Percentiles rank a stretch among this genome's conserved stretches.
Evolutionary conservation across 2,329 filamentous ascomycete genomes (phyloP).

Genomic region (Pochonia chlamydosporia): DNA sequence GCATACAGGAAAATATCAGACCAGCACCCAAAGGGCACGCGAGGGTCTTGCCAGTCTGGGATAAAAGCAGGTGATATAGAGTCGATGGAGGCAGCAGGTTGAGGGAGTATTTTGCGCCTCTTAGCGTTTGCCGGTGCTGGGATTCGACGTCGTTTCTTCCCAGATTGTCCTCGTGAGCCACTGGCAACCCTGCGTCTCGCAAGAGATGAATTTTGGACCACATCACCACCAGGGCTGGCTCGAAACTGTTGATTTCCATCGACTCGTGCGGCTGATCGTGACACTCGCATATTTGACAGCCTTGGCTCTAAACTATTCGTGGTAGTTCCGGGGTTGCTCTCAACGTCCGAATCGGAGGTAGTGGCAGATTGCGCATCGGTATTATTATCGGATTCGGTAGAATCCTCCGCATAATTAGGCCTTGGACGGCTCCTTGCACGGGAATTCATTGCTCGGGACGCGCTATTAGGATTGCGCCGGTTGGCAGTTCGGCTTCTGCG

Average conservation of each 20-base stretch:
- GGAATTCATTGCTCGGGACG: conserved; percentile 9
- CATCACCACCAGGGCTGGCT: background rate
- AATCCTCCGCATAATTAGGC: conserved; percentile 8
- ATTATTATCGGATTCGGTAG: conserved; percentile 1
- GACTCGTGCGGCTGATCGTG: background rate
- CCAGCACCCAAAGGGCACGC: conserved; percentile 62
- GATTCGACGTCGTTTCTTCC: conserved; percentile 15
- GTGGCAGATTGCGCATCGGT: conserved; percentile 1
- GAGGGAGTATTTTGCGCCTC: conserved; percentile 7
- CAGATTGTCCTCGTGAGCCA: background rate
- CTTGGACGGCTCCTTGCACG: conserved; percentile 5
- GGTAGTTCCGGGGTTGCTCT: background rate
- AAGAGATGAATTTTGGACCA: background rate
- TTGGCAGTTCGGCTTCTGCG: conserved; percentile 3
- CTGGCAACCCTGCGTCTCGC: background rate
- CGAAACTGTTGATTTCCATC: background rate
- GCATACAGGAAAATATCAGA: conserved; percentile 65
- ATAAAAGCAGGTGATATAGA: conserved; percentile 23
- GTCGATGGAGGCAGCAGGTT: background rate
- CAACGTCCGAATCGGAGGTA: background rate
- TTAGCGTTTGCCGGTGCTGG: conserved; percentile 10
- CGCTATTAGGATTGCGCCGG: conserved; percentile 18
- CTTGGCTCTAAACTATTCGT: background rate
- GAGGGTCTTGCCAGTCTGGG: conserved; percentile 48
- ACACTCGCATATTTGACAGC: background rate